phyloP scores from a whole-genome alignment of 164 flowering plant genomes.

The Tetracentron sinense region DNA sequence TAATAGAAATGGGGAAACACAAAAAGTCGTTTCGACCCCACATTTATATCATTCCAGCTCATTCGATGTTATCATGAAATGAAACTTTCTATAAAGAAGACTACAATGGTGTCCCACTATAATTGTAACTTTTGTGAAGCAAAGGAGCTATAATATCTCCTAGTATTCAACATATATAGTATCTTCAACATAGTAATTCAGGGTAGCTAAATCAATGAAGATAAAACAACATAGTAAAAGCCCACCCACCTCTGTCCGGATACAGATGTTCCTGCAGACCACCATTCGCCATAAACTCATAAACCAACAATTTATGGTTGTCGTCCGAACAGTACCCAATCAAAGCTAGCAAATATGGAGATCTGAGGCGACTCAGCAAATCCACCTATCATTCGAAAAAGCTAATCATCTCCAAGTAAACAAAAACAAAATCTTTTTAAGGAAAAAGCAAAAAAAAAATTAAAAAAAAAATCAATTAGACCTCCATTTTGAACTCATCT shows the following conservation, averaged over 20 bases:
- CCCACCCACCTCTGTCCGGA: conserved; percentile 56
- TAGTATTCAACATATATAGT: too few relatives aligned
- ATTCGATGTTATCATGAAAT: not conserved
- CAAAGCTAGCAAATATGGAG: conserved; percentile 78
- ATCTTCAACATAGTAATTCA: too few relatives aligned
- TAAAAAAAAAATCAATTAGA: conserved; percentile 15
- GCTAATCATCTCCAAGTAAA: not conserved
- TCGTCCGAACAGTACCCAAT: conserved; percentile 81
- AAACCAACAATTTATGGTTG: conserved; percentile 74
- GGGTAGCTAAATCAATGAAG: too few relatives aligned
- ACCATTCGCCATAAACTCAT: conserved; percentile 91
- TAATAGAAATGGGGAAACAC: too few relatives aligned
- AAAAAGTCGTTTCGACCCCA: too few relatives aligned
- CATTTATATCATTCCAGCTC: not conserved
- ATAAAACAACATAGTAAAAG: too few relatives aligned
- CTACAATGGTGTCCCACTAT: not conserved
- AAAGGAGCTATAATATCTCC: not conserved
- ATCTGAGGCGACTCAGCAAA: conserved; percentile 66
- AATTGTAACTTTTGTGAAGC: not conserved
- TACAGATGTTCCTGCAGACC: conserved; percentile 90
- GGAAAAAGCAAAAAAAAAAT: not conserved
- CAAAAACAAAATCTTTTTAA: not conserved
- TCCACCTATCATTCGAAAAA: conserved; percentile 60
- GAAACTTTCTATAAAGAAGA: not conserved
- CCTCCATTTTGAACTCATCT: conserved; percentile 94